Conservation (phyloP, 2,329 filamentous ascomycete species). For the Chrysoporthe puriensis region DNA sequence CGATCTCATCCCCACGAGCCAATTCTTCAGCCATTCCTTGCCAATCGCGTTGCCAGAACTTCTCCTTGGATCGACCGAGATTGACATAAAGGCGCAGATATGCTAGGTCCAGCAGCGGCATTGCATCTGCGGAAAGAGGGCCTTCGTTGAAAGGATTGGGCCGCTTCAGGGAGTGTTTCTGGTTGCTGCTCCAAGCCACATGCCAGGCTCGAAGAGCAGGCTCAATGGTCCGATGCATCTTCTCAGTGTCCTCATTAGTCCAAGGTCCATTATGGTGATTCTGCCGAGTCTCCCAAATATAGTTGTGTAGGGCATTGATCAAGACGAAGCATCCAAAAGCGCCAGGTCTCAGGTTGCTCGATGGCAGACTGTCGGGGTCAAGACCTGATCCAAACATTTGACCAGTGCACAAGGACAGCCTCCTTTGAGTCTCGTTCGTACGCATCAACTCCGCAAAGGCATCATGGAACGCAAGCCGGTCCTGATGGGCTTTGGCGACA, state of each 20-base stretch:
- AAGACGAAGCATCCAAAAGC: constrained; percentile 90
- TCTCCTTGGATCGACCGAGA: constrained; percentile 87
- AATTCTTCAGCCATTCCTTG: constrained; percentile 89
- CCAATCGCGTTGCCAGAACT: constrained; percentile 92
- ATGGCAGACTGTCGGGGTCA: constrained; percentile 53
- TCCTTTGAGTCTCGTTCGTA: constrained; percentile 67
- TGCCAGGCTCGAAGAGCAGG: constrained; percentile 95
- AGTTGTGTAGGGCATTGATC: constrained; percentile 95
- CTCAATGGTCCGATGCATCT: constrained; percentile 94
- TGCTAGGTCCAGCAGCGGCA: constrained; percentile 87
- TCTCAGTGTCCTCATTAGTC: constrained; percentile 91
- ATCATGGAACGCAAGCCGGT: constrained; percentile 76
- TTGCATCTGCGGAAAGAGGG: constrained; percentile 85
- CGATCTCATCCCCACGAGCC: constrained; percentile 74
- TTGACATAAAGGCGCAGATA: constrained; percentile 94
- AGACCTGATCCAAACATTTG: constrained; percentile 51
- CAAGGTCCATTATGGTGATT: constrained; percentile 85
- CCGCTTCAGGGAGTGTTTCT: constrained; percentile 79
- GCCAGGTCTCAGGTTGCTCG: constrained; percentile 75
- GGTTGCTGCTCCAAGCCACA: constrained; percentile 85
- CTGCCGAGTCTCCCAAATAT: constrained; percentile 97
- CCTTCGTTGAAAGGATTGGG: constrained; percentile 83
- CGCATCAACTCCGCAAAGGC: constrained; percentile 81
- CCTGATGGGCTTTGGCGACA: constrained; percentile 67
- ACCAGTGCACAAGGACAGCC: constrained; percentile 46